Conservation (phyloP, 2,329 filamentous ascomycete species). For the Botrytis fabae region DNA sequence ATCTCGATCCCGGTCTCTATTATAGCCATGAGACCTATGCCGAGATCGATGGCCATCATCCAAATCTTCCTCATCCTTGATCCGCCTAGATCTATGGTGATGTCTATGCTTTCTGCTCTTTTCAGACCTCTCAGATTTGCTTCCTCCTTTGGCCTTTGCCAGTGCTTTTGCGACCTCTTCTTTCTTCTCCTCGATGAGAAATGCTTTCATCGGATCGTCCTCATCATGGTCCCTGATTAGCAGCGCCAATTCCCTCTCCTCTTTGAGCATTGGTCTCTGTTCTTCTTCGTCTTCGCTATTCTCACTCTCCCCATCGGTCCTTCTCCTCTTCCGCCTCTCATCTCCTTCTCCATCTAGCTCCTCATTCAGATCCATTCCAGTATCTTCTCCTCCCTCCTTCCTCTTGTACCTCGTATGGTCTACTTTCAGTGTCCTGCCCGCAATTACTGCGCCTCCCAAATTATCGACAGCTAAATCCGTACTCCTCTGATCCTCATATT, state of each 20-base stretch:
- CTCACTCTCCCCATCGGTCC: conserved; percentile 41
- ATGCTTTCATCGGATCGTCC: conserved; percentile 96
- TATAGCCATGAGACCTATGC: conserved; percentile 26
- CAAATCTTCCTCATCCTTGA: conserved; percentile 26
- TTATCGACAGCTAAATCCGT: conserved; percentile 97
- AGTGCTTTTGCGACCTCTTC: conserved; percentile 78
- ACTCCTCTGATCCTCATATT: conserved; percentile 97
- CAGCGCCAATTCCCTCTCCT: conserved; percentile 76
- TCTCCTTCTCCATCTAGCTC: conserved; percentile 42
- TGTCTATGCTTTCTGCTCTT: conserved; percentile 34
- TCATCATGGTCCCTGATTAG: conserved; percentile 83
- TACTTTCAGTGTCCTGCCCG: conserved; percentile 78
- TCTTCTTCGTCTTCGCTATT: conserved; percentile 38
- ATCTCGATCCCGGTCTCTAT: conserved; percentile 8
- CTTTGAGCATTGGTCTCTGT: conserved; percentile 66
- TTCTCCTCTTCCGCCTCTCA: conserved; percentile 46
- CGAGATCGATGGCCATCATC: conserved; percentile 25
- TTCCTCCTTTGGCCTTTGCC: conserved; percentile 48
- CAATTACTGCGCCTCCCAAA: conserved; percentile 79
- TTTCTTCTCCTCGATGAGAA: conserved; percentile 85
- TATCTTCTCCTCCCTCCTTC: conserved; percentile 63
- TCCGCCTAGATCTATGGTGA: conserved; percentile 33
- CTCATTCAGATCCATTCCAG: conserved; percentile 42
- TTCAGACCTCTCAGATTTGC: conserved; percentile 31
- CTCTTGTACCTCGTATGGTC: conserved; percentile 96